Evolutionary conservation across 805 yeast genomes (phyloP).

Genomic region (Yarrowia sp.): DNA sequence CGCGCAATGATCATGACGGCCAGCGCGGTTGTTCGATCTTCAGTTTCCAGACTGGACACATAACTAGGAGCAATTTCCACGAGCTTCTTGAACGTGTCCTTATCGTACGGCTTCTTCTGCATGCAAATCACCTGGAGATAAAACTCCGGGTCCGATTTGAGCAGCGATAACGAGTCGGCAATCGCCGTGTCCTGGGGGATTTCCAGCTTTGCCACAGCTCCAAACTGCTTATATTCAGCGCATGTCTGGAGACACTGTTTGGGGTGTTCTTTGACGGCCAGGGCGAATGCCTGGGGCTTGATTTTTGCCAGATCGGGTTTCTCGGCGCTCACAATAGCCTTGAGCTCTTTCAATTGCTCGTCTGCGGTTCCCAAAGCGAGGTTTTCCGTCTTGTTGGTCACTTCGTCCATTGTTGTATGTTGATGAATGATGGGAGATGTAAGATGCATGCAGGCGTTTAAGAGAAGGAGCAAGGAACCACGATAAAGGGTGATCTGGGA

Average conservation of each 20-base stretch:
- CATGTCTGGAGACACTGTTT: constrained; percentile 18
- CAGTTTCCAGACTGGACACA: constrained; percentile 25
- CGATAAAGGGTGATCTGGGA: too few relatives aligned
- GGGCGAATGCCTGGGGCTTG: constrained; percentile 1
- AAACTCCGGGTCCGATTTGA: constrained; percentile 31
- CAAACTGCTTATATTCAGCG: constrained; percentile 1
- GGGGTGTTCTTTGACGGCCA: constrained; percentile 4
- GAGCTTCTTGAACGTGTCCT: constrained; percentile 23
- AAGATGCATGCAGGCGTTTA: not conserved
- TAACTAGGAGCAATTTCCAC: constrained; percentile 20
- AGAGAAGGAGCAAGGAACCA: too few relatives aligned
- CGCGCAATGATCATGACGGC: constrained; percentile 33
- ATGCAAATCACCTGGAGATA: constrained; percentile 37
- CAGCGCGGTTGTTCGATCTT: constrained; percentile 7
- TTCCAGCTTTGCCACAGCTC: constrained; percentile 13
- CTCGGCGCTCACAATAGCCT: constrained; percentile 6
- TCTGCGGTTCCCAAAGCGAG: constrained; percentile 6
- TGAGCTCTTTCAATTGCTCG: constrained; percentile 10
- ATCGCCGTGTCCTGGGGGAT: constrained; percentile 3
- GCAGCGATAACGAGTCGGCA: constrained; percentile 4
- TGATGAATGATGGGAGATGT: not conserved
- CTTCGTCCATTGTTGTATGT: constrained; percentile 10
- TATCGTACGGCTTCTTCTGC: constrained; percentile 27
- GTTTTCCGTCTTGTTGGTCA: constrained; percentile 2
- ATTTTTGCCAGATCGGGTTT: constrained; percentile 21